These are phyloP conservation scores for Colletotrichum sp. DNA, from an alignment of 2,329 filamentous ascomycete genomes.

Conservation along the genomic window DNA sequence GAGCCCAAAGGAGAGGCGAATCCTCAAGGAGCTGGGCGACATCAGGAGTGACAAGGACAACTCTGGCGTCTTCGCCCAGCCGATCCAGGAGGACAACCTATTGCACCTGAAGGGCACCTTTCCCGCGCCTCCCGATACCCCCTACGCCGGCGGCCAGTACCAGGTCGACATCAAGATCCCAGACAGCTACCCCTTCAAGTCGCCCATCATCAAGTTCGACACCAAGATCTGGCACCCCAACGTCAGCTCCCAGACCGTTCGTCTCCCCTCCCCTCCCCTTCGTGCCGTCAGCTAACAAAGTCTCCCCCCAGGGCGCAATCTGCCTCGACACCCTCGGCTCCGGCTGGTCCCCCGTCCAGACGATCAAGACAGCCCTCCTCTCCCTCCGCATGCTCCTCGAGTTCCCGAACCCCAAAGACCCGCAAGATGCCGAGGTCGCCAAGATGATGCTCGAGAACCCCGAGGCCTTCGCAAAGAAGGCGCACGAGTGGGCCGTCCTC, in stretches of 20 bases:
- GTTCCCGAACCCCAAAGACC: constrained; percentile 93
- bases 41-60: constrained; percentile 72
- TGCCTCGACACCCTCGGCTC: constrained; percentile 90
- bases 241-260: constrained; percentile 88
- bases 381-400: constrained; percentile 93
- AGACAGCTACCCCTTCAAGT: constrained; percentile 89
- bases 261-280: constrained; percentile 31
- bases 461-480: constrained; percentile 78
- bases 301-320: constrained; percentile 76
- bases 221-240: constrained; percentile 99
- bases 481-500: constrained; percentile 87
- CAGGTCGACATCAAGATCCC: constrained; percentile 87
- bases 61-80: constrained; percentile 76
- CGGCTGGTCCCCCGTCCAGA: constrained; percentile 95
- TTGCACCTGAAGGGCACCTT: constrained; percentile 85
- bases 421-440: constrained; percentile 95
- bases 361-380: constrained; percentile 92
- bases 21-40: constrained; percentile 78
- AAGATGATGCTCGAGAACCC: constrained; percentile 84
- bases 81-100: constrained; percentile 70
- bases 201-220: constrained; percentile 87
- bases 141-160: constrained; percentile 87
- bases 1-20: constrained; percentile 59
- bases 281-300: neutral
- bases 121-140: constrained; percentile 86